These are phyloP conservation scores for Triticum urartu DNA, from an alignment of 176 grass and related monocot species.

Conservation along the genomic window DNA sequence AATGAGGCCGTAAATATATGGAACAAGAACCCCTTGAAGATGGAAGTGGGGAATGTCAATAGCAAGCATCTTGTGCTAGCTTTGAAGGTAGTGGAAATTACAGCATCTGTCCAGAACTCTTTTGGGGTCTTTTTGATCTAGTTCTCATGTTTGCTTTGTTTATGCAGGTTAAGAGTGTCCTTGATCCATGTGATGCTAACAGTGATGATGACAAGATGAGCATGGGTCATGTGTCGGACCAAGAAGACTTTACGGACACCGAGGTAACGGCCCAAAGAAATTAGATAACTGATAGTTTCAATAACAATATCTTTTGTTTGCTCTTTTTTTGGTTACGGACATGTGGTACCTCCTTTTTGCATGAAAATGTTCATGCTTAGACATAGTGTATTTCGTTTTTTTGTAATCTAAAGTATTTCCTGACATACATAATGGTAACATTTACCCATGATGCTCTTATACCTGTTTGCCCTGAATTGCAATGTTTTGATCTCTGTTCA, in stretches of 20 bases:
- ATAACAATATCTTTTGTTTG: background rate
- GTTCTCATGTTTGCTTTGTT: conserved; percentile 33
- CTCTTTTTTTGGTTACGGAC: background rate
- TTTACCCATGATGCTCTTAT: no score
- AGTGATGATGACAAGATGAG: conserved; percentile 71
- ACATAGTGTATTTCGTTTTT: background rate
- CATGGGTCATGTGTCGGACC: conserved; percentile 58
- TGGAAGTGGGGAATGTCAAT: conserved; percentile 96
- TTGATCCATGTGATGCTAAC: conserved; percentile 86
- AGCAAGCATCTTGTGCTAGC: conserved; percentile 93
- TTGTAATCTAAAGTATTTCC: background rate
- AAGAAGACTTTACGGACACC: conserved; percentile 78
- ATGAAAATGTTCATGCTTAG: background rate
- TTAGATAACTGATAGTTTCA: background rate
- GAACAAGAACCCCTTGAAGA: conserved; percentile 92
- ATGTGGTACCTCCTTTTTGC: background rate
- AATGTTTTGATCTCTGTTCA: background rate
- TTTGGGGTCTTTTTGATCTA: conserved; percentile 19
- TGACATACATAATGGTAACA: background rate
- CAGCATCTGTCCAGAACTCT: background rate
- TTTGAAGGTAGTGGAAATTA: conserved; percentile 65
- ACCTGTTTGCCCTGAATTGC: background rate
- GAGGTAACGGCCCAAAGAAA: conserved; percentile 53
- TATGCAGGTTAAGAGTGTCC: conserved; percentile 93
- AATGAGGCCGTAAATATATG: conserved; percentile 82